Conservation (phyloP, 1,139 yeast species). For the Saccharomyces uvarum region DNA sequence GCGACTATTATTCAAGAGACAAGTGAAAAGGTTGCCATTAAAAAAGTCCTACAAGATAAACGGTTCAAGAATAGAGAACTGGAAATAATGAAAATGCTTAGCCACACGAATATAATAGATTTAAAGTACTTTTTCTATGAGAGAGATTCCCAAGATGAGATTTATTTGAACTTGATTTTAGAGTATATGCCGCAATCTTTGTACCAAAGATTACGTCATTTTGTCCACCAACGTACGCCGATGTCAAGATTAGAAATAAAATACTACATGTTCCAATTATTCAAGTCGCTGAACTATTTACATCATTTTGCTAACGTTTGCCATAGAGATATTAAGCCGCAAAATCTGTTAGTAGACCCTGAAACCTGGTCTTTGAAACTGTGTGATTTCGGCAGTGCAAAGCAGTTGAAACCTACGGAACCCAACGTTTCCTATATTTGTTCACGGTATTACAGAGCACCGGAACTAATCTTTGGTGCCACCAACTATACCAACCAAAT, state of each 20-base stretch:
- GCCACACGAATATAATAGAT: slow-evolving; percentile 80
- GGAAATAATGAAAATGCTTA: slow-evolving; percentile 84
- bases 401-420: slow-evolving; percentile 78
- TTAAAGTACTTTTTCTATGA: slow-evolving; percentile 85
- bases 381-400: slow-evolving; percentile 99
- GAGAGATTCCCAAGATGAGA: slow-evolving; percentile 44
- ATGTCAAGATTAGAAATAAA: slow-evolving; percentile 92
- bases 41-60: slow-evolving; percentile 88
- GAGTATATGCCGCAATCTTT: slow-evolving; percentile 94
- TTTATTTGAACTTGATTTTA: slow-evolving; percentile 77
- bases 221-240: slow-evolving; percentile 56
- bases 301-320: slow-evolving; percentile 82
- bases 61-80: slow-evolving; percentile 93
- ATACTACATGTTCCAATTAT: slow-evolving; percentile 82
- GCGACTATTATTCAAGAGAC: slow-evolving; percentile 74
- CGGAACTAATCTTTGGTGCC: slow-evolving; percentile 86
- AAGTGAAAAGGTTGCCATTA: slow-evolving; percentile 80
- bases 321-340: slow-evolving; percentile 96
- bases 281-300: slow-evolving; percentile 84
- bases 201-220: slow-evolving; percentile 83
- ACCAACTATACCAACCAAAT: slow-evolving; percentile 92
- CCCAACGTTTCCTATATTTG: slow-evolving; percentile 95
- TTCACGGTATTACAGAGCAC: slow-evolving; percentile 93
- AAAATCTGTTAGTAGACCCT: slow-evolving; percentile 84
- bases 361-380: slow-evolving; percentile 74